Evolutionary conservation across 2,329 filamentous ascomycete genomes (phyloP).

Genomic region (Xylariales sp.): DNA sequence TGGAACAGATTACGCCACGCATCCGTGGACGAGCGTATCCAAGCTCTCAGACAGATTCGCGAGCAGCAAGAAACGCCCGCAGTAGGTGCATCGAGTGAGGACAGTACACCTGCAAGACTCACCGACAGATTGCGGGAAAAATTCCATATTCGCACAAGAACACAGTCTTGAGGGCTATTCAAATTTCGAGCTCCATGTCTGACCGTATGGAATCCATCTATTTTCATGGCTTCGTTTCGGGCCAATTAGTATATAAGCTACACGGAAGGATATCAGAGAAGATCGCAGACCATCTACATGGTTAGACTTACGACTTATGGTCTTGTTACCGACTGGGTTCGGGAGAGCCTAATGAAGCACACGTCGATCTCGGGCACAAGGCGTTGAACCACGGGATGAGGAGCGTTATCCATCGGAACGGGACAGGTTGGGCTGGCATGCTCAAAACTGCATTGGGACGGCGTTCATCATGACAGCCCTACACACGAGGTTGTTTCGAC

Average conservation of each 20-base stretch:
- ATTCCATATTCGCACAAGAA: constrained; percentile 47
- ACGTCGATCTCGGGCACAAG: not conserved
- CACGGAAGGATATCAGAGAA: no score
- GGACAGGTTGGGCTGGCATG: not conserved
- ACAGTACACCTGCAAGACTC: constrained; percentile 36
- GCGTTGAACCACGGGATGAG: not conserved
- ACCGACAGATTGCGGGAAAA: constrained; percentile 47
- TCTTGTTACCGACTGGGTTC: not conserved
- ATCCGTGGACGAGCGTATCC: constrained; percentile 58
- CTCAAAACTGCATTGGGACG: constrained; percentile 5
- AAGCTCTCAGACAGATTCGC: constrained; percentile 47
- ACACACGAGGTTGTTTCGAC: no score
- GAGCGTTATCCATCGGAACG: not conserved
- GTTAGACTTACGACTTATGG: no score
- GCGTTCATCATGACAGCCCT: constrained; percentile 1
- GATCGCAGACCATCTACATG: no score
- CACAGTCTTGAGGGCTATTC: constrained; percentile 34
- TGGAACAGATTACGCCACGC: constrained; percentile 53
- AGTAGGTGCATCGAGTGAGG: constrained; percentile 29
- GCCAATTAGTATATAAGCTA: no score
- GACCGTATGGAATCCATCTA: no score
- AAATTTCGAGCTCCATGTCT: no score
- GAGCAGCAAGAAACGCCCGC: constrained; percentile 30
- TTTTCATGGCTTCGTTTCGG: no score
- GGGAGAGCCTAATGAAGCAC: not conserved